Conservation (phyloP, 345 rosid genomes). For the Populus pruinosa region DNA sequence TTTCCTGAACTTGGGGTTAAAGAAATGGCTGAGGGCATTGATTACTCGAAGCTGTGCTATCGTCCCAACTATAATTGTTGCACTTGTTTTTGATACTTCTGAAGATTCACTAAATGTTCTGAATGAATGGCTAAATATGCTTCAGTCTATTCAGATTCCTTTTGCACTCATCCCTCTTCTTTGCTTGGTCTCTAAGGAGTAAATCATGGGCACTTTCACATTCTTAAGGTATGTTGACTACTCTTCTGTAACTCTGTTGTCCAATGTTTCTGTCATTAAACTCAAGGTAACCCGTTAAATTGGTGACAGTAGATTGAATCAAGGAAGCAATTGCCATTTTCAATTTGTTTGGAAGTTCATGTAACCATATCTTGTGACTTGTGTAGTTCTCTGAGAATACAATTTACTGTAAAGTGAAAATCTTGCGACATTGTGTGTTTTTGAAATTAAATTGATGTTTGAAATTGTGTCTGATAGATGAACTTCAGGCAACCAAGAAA, state of each 20-base stretch:
- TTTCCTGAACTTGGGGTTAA: constrained; percentile 72
- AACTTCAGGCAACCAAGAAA: too few relatives aligned
- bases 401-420: background rate
- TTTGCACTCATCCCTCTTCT: constrained; percentile 81
- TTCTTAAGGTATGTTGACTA: constrained; percentile 52
- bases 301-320: background rate
- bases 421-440: too few relatives aligned
- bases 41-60: constrained; percentile 80
- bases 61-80: constrained; percentile 70
- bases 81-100: constrained; percentile 61
- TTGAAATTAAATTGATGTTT: too few relatives aligned
- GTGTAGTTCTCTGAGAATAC: background rate
- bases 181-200: constrained; percentile 76
- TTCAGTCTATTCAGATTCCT: constrained; percentile 77
- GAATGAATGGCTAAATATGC: constrained; percentile 85
- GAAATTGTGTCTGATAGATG: too few relatives aligned
- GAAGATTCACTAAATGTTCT: constrained; percentile 60
- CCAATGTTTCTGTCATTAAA: background rate
- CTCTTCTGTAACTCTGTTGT: background rate
- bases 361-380: background rate
- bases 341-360: background rate
- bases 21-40: constrained; percentile 81
- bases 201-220: constrained; percentile 67
- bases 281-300: background rate
- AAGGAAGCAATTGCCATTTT: background rate